A percentile compares a stretch with the other conserved stretches of the same genome.
Conservation (phyloP, 768 basidiomycete species). For the Phylloporus rhodoxanthus region DNA sequence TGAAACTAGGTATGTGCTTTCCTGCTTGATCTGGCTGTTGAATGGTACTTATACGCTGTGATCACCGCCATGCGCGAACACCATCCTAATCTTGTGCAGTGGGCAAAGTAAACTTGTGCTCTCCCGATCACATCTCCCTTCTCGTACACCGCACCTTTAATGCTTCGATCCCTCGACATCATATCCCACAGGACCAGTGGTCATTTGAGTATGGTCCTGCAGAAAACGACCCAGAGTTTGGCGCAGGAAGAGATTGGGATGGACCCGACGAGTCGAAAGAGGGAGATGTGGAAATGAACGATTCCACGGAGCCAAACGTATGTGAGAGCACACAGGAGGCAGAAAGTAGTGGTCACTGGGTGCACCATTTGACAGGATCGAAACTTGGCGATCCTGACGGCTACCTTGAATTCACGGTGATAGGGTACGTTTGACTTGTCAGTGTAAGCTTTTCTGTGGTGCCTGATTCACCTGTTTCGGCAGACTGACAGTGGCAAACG, state of each 20-base stretch:
- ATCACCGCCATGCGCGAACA: neutral
- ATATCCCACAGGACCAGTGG: constrained; percentile 78
- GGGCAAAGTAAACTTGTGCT: constrained; percentile 83
- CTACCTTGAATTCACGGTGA: constrained; percentile 75
- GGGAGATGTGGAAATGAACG: constrained; percentile 11
- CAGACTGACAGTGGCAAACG: constrained; percentile 84
- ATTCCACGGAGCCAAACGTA: neutral
- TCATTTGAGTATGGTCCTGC: constrained; percentile 81
- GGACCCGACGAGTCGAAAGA: constrained; percentile 15
- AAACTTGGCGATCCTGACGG: constrained; percentile 63
- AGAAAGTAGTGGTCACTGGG: constrained; percentile 71
- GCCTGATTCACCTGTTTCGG: constrained; percentile 4
- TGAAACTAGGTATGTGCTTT: constrained; percentile 60
- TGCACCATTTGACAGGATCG: constrained; percentile 60
- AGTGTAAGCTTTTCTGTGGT: neutral
- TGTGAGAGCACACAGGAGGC: constrained; percentile 25
- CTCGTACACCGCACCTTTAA: constrained; percentile 92
- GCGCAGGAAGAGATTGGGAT: constrained; percentile 29
- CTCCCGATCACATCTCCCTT: constrained; percentile 87
- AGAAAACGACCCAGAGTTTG: constrained; percentile 75
- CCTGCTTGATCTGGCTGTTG: neutral
- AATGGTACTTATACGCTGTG: neutral
- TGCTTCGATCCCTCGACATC: constrained; percentile 87
- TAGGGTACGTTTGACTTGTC: constrained; percentile 46
- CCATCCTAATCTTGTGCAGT: constrained; percentile 36